A percentile compares a stretch with the other conserved stretches of the same genome.
phyloP scores from a whole-genome alignment of 2,329 filamentous ascomycete genomes.

The Colletotrichum graminicola region DNA sequence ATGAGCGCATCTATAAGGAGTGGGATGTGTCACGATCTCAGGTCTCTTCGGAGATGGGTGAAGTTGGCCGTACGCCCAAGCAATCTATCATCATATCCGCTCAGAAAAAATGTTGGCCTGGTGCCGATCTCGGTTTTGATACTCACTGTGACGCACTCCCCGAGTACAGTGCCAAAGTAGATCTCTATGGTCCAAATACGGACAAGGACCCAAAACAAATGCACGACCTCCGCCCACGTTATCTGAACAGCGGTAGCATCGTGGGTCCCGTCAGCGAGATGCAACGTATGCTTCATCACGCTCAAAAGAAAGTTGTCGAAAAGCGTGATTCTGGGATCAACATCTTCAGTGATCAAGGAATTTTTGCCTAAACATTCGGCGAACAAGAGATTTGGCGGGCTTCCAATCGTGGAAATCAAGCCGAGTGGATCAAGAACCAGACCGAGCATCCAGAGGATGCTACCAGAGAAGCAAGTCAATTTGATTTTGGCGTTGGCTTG shows the following conservation, averaged over 20 bases:
- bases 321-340: slow-evolving; percentile 32
- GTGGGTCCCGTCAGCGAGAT: slow-evolving; percentile 49
- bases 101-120: slow-evolving; percentile 46
- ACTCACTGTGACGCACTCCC: slow-evolving; percentile 46
- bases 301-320: slow-evolving; percentile 46
- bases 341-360: slow-evolving; percentile 49
- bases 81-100: slow-evolving; percentile 46
- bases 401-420: slow-evolving; percentile 5
- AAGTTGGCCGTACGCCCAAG: slow-evolving; percentile 44
- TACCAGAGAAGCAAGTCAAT: slow-evolving; percentile 19
- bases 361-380: slow-evolving; percentile 50
- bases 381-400: slow-evolving; percentile 45
- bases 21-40: slow-evolving; percentile 43
- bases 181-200: slow-evolving; percentile 46
- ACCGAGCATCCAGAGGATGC: neutral
- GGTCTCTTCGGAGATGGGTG: neutral
- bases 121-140: slow-evolving; percentile 39
- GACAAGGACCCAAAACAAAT: slow-evolving; percentile 37
- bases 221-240: slow-evolving; percentile 47
- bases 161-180: slow-evolving; percentile 43
- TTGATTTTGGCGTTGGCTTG: slow-evolving; percentile 48
- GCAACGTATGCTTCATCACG: slow-evolving; percentile 44
- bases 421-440: neutral
- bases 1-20: slow-evolving; percentile 46
- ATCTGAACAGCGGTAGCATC: slow-evolving; percentile 49